phyloP scores from a whole-genome alignment of 495 filamentous ascomycete species.

The Podospora tetraspora region DNA sequence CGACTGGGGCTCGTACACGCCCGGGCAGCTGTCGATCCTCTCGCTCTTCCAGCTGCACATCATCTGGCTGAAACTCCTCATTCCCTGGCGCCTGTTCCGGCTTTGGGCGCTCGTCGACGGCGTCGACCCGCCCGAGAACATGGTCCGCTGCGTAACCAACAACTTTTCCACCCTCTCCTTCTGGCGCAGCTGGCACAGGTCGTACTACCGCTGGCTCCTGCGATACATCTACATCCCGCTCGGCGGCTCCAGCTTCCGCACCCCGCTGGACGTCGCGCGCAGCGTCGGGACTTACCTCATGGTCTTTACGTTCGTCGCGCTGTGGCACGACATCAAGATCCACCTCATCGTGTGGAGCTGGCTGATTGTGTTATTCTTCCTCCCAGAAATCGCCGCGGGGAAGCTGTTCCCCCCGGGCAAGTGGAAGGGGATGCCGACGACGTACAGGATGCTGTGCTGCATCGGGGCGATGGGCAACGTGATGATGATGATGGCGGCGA shows the following conservation, averaged over 20 bases:
- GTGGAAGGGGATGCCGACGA: conserved; percentile 61
- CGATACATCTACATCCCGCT: conserved; percentile 93
- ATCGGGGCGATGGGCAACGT: conserved; percentile 83
- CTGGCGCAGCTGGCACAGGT: conserved; percentile 96
- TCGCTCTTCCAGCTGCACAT: conserved; percentile 96
- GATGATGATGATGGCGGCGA: conserved; percentile 93
- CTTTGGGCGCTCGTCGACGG: conserved; percentile 87
- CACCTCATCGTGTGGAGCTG: conserved; percentile 92
- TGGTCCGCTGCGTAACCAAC: conserved; percentile 93
- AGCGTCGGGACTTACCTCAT: conserved; percentile 65
- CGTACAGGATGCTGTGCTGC: conserved; percentile 75
- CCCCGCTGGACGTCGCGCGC: conserved; percentile 31
- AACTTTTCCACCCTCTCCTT: conserved; percentile 91
- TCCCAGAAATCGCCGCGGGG: conserved; percentile 73
- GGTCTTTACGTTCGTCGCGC: conserved; percentile 95
- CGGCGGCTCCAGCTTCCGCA: conserved; percentile 58
- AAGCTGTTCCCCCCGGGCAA: conserved; percentile 63
- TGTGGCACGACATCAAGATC: conserved; percentile 98
- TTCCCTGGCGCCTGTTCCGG: conserved; percentile 97
- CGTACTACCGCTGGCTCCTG: conserved; percentile 91
- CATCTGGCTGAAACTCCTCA: conserved; percentile 95
- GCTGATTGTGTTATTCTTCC: conserved; percentile 87
- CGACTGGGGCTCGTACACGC: conserved; percentile 75
- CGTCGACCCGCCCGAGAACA: conserved; percentile 95
- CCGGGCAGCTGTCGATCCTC: conserved; percentile 82